Base-by-base conservation (phyloP, 2,329 filamentous ascomycete species). In the Cercospora sojina region DNA sequence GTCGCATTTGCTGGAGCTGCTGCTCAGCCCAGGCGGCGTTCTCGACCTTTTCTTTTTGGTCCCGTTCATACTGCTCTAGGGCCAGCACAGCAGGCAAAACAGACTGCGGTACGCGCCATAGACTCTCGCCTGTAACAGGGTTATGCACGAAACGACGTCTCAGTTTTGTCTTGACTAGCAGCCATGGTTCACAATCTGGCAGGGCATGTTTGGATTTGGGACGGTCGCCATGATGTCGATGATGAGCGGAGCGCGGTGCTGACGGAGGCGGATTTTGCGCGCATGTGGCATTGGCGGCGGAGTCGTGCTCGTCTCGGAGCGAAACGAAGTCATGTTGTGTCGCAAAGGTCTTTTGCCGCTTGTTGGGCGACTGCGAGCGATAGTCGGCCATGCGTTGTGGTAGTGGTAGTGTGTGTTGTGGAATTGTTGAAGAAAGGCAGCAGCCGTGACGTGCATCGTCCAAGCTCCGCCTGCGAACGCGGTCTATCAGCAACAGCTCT, bases 21-120 rank as follows among this genome's bases (percentile, higher is more conserved):
- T 74, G 73, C 62, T 74, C 74, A 3, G 75, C 74, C 75, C 74
- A 76, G 53, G 65, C 64, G 49, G 69, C 77, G 67, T 72, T 80
- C 73, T 68, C 69, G 12, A 58, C 68, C 68, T 72, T 77, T 64
- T 80, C 87, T 81, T 79, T 89, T 66, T 87, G 86, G 71, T 89
- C 88, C 76, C 90, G 87, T 78, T 97, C 92, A 64, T 92, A 81
- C 25, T 80, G 80, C 74, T 90, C 88, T 62, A 95, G 91, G 13
- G 88, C 86, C 3, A 86, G 77, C 1, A 89, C 86, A 0, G 88
- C 92, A 67, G 90, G 88, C 85, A 93, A 89, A 38, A 99, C 84
- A 77, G 95, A 90, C 64, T 92, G 87, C 0, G 95, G 95, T 73
- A 97, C 95, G 74, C 92, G 92, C 95, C 96, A 99, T 78, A 93